Percentiles rank a stretch among this genome's conserved stretches.
Evolutionary conservation across 495 filamentous ascomycete species (phyloP).

Genomic region (Trichoderma asperelloides): DNA sequence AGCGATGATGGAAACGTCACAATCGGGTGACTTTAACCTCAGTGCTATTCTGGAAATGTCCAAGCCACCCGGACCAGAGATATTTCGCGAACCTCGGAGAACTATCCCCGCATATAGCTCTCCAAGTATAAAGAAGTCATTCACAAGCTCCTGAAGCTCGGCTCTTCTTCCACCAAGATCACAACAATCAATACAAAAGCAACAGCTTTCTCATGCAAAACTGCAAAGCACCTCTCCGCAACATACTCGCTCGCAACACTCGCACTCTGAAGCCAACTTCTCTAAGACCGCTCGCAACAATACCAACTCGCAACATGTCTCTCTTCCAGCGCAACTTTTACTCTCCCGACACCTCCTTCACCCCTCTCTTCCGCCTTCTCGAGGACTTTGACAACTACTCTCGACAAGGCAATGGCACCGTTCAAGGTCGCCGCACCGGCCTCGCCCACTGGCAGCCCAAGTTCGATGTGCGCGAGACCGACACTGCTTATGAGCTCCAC

Average conservation of each 20-base stretch:
- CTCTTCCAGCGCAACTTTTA: conserved; percentile 17
- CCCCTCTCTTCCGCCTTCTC: conserved; percentile 59
- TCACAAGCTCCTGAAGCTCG: not conserved
- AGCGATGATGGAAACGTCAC: not conserved
- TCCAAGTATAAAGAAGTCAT: not conserved
- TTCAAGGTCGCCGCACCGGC: conserved; percentile 18
- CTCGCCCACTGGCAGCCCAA: conserved; percentile 48
- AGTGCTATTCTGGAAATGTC: not conserved
- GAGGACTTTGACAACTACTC: conserved; percentile 55
- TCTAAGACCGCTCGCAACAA: conserved; percentile 5
- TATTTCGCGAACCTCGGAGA: not conserved
- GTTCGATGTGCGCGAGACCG: conserved; percentile 65
- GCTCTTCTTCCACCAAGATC: not conserved
- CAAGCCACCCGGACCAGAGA: not conserved
- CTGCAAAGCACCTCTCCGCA: not conserved
- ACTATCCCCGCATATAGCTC: not conserved
- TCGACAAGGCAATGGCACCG: conserved; percentile 21
- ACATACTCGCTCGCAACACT: not conserved
- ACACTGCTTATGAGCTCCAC: conserved; percentile 59
- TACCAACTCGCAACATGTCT: conserved; percentile 17
- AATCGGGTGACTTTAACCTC: not conserved
- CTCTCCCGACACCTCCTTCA: conserved; percentile 33
- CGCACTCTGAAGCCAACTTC: not conserved
- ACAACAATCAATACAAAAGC: not conserved
- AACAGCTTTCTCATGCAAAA: not conserved